A percentile compares a stretch with the other conserved stretches of the same genome.
These are phyloP conservation scores for Leucocoprinus birnbaumii DNA, from an alignment of 768 basidiomycete genomes.

Conservation along the genomic window DNA sequence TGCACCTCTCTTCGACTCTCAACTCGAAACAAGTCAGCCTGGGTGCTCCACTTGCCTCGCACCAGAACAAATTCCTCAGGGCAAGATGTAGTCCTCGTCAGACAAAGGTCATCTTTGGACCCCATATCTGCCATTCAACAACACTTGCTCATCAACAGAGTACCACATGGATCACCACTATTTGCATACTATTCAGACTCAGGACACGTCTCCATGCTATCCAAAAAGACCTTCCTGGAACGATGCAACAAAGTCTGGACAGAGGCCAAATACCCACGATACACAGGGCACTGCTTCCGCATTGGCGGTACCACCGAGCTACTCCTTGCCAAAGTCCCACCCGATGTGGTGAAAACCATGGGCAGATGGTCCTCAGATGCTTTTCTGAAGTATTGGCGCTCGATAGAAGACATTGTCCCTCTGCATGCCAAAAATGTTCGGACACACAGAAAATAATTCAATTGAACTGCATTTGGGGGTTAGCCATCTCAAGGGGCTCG, in stretches of 20 bases:
- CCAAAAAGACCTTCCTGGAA: constrained; percentile 10
- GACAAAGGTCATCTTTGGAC: constrained; percentile 6
- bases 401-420: constrained; percentile 20
- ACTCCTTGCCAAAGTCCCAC: constrained; percentile 22
- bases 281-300: constrained; percentile 23
- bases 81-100: constrained; percentile 26
- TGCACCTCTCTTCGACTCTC: constrained; percentile 8
- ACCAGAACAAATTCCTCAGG: constrained; percentile 26
- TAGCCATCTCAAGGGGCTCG: neutral
- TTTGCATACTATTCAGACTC: constrained; percentile 9
- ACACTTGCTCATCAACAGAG: constrained; percentile 20
- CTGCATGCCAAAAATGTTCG: constrained; percentile 6
- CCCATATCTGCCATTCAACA: constrained; percentile 20
- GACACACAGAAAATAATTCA: neutral
- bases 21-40: constrained; percentile 11
- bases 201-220: neutral
- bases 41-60: constrained; percentile 29
- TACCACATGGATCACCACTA: constrained; percentile 17
- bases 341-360: constrained; percentile 28
- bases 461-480: neutral
- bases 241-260: constrained; percentile 13
- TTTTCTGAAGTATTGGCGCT: constrained; percentile 27
- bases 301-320: constrained; percentile 27
- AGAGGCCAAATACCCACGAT: neutral
- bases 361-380: constrained; percentile 31